Evolutionary conservation across 441 rosid genomes (phyloP).

Genomic region (Pelargonium myrrhifolium): DNA sequence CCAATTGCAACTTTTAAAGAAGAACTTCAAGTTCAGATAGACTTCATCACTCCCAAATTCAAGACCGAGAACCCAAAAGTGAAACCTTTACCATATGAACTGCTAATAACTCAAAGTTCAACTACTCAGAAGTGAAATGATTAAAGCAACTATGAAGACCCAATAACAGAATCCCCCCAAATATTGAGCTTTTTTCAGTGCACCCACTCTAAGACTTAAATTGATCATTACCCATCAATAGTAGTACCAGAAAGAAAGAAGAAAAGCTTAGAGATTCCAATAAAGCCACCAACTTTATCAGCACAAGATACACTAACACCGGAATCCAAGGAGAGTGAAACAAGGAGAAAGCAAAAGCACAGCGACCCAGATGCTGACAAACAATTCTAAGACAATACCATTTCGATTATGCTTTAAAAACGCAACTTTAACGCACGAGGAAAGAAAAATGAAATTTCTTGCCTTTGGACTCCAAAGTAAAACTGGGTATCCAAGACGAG

Average conservation of each 20-base stretch:
- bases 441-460: constrained; percentile 21
- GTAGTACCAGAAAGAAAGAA: constrained; percentile 4
- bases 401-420: constrained; percentile 13
- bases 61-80: constrained; percentile 9
- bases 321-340: constrained; percentile 32
- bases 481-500: constrained; percentile 29
- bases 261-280: constrained; percentile 21
- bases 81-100: neutral
- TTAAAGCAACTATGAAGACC: neutral
- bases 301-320: constrained; percentile 20
- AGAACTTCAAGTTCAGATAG: neutral
- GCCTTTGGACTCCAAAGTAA: constrained; percentile 33
- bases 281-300: constrained; percentile 37
- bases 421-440: neutral
- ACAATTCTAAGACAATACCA: constrained; percentile 18
- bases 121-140: neutral
- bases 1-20: neutral
- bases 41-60: neutral
- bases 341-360: constrained; percentile 18
- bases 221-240: constrained; percentile 23
- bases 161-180: neutral
- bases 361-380: constrained; percentile 21
- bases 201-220: constrained; percentile 18
- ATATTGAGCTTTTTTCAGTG: constrained; percentile 2
- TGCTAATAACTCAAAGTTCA: no score